A percentile compares a stretch with the other conserved stretches of the same genome.
phyloP scores from a whole-genome alignment of 2,329 filamentous ascomycete species.

The Thielaviopsis punctulata region DNA sequence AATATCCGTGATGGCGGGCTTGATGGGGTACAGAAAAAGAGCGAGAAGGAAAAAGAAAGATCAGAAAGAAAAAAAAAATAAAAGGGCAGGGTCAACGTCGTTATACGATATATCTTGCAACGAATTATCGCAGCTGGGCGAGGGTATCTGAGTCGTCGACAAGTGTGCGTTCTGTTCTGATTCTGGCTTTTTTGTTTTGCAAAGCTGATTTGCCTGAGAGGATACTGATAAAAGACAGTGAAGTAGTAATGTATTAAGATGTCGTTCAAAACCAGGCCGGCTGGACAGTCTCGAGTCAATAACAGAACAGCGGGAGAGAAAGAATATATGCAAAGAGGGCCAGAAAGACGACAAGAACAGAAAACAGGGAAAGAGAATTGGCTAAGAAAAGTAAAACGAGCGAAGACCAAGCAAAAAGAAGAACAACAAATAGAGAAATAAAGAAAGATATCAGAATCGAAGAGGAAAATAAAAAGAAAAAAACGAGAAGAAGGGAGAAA shows the following conservation, averaged over 20 bases:
- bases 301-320: slow-evolving; percentile 3
- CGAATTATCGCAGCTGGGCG: not conserved
- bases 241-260: too few relatives aligned
- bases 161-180: not conserved
- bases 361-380: not conserved
- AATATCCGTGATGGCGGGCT: not conserved
- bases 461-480: slow-evolving; percentile 6
- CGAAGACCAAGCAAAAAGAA: slow-evolving; percentile 8
- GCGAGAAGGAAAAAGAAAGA: not conserved
- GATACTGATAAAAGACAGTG: not conserved
- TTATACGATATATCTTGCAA: not conserved
- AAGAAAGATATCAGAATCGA: not conserved
- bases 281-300: slow-evolving; percentile 9
- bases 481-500: slow-evolving; percentile 1
- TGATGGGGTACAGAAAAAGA: not conserved
- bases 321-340: not conserved
- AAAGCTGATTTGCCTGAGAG: not conserved
- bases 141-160: not conserved
- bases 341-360: not conserved
- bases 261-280: slow-evolving; percentile 10
- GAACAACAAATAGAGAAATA: slow-evolving; percentile 7
- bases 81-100: not conserved
- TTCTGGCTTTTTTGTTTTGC: not conserved
- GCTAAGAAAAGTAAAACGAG: not conserved
- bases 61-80: not conserved